phyloP scores from a whole-genome alignment of 305 asterid species.

The Plantago coronopus region DNA sequence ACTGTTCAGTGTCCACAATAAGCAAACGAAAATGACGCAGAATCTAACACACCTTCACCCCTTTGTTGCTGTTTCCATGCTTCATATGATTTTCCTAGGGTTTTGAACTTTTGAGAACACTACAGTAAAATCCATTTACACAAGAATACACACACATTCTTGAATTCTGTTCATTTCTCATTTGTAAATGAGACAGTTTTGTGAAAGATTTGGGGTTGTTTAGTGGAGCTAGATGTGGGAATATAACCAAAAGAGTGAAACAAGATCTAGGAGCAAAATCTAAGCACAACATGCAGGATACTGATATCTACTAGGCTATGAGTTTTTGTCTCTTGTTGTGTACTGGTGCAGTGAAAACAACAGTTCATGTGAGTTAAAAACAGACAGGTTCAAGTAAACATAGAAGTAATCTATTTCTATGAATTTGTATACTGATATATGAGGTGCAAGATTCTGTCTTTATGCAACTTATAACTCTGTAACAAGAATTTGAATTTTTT shows the following conservation, averaged over 20 bases:
- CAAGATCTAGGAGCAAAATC: constrained; percentile 18
- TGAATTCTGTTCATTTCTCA: background rate
- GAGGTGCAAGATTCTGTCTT: too few species aligned
- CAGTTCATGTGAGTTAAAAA: constrained; percentile 7
- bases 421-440: too few species aligned
- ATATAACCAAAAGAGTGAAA: constrained; percentile 31
- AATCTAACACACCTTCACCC: constrained; percentile 30
- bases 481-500: too few species aligned
- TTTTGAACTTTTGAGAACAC: constrained; percentile 6
- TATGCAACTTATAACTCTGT: too few species aligned
- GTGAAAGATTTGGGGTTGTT: constrained; percentile 30
- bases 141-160: background rate
- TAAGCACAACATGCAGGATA: background rate
- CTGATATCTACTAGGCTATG: constrained; percentile 1
- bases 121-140: background rate
- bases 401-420: background rate
- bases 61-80: constrained; percentile 29
- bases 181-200: constrained; percentile 13
- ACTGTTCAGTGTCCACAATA: constrained; percentile 16
- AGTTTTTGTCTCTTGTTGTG: constrained; percentile 9
- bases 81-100: constrained; percentile 26
- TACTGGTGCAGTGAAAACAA: constrained; percentile 21
- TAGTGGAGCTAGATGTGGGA: constrained; percentile 10
- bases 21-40: constrained; percentile 32
- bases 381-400: background rate